phyloP scores from a whole-genome alignment of 805 yeast species.

The Clavispora vitiphila region DNA sequence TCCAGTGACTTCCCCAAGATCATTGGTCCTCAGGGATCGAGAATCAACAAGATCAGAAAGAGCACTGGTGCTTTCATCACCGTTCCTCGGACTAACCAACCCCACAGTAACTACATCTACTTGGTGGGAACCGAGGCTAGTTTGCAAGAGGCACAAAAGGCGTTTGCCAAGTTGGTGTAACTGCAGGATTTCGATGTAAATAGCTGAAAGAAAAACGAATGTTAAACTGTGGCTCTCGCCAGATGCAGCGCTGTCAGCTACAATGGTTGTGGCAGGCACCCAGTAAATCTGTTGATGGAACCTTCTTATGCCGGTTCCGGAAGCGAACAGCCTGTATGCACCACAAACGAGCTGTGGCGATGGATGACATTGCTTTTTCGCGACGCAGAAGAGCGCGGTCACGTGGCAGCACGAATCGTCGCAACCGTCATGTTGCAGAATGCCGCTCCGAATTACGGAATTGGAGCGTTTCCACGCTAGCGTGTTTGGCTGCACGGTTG shows the following conservation, averaged over 20 bases:
- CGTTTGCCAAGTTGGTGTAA: constrained; percentile 7
- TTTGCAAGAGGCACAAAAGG: constrained; percentile 30
- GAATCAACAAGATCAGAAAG: constrained; percentile 56
- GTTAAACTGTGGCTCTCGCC: not conserved
- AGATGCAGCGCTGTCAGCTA: too few relatives aligned
- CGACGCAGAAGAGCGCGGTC: not conserved
- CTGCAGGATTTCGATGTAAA: not conserved
- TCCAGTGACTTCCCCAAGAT: constrained; percentile 51
- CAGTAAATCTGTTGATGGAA: too few relatives aligned
- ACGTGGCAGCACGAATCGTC: not conserved
- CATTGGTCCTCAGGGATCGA: constrained; percentile 74
- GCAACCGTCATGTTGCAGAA: not conserved
- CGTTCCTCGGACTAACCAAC: constrained; percentile 58
- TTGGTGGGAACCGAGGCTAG: constrained; percentile 57
- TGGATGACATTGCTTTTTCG: not conserved
- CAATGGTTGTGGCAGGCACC: too few relatives aligned
- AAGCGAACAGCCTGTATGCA: not conserved
- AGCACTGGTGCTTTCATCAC: constrained; percentile 53
- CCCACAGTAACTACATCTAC: constrained; percentile 48
- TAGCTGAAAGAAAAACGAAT: not conserved
- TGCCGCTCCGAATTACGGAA: not conserved
- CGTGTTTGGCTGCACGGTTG: too few relatives aligned
- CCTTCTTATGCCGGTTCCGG: not conserved
- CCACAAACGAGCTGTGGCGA: not conserved
- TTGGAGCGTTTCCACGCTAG: too few relatives aligned